These are phyloP conservation scores for Mallotus repandus DNA, from an alignment of 441 rosid species.

Conservation along the genomic window DNA sequence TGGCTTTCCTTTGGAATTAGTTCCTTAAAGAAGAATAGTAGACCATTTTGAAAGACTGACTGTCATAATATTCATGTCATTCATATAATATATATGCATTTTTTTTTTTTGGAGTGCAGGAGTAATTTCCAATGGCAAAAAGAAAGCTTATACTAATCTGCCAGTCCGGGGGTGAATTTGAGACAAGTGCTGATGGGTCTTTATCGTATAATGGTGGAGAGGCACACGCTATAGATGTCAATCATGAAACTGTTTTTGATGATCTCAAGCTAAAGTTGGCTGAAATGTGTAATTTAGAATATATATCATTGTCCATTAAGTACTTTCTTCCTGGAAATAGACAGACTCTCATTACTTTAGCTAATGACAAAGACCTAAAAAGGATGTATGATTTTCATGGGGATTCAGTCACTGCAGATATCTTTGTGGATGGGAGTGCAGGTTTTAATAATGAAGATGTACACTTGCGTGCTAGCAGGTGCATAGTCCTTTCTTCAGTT, in stretches of 20 bases:
- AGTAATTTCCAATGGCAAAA: constrained; percentile 53
- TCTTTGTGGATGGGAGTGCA: constrained; percentile 56
- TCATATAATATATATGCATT: background rate
- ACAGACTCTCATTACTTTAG: constrained; percentile 66
- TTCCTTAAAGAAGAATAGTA: background rate
- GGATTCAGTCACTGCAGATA: constrained; percentile 70
- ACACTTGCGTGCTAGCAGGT: constrained; percentile 43
- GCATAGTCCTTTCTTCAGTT: constrained; percentile 20
- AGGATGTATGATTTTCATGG: constrained; percentile 77
- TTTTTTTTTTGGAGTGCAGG: constrained; percentile 23
- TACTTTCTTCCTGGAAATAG: constrained; percentile 86
- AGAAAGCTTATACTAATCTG: constrained; percentile 89
- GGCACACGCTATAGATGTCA: constrained; percentile 79
- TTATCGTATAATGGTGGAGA: constrained; percentile 78
- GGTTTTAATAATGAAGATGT: constrained; percentile 50
- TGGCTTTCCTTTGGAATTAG: constrained; percentile 1
- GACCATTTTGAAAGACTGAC: constrained; percentile 6
- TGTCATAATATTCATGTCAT: background rate
- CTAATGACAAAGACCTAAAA: constrained; percentile 72
- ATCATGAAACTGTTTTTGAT: constrained; percentile 57
- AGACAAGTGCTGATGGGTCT: constrained; percentile 58
- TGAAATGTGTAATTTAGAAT: constrained; percentile 61
- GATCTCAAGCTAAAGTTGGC: constrained; percentile 76
- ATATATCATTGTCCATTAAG: constrained; percentile 65
- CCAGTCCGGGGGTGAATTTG: constrained; percentile 78